A percentile compares a stretch with the other conserved stretches of the same genome.
These are phyloP conservation scores for Smallanthus sonchifolius DNA, from an alignment of 129 eudicot genomes.

Conservation along the genomic window DNA sequence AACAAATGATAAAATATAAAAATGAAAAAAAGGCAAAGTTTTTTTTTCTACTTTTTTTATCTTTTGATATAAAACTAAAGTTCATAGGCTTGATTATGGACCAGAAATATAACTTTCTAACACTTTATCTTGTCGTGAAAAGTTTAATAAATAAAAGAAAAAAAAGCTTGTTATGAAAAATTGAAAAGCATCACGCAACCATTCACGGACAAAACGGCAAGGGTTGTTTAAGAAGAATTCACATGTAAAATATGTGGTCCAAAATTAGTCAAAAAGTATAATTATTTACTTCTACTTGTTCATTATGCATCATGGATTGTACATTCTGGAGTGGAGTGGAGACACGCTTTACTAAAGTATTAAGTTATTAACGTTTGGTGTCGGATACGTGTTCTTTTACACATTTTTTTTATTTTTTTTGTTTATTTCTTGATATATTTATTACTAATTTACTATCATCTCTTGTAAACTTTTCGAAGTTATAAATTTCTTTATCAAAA, in stretches of 20 bases:
- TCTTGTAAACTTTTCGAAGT: too few relatives aligned
- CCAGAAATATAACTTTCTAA: neutral
- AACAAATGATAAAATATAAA: neutral
- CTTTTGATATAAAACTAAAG: neutral
- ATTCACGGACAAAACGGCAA: conserved; percentile 20
- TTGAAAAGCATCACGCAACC: conserved; percentile 35
- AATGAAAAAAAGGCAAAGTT: too few relatives aligned
- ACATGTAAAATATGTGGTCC: conserved; percentile 17
- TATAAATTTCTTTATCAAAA: too few relatives aligned
- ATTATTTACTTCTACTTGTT: neutral
- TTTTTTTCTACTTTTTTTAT: too few relatives aligned
- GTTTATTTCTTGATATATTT: too few relatives aligned
- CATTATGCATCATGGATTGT: neutral
- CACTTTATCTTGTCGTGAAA: neutral
- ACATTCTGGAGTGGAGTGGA: conserved; percentile 1
- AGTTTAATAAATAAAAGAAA: neutral
- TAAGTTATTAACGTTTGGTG: neutral
- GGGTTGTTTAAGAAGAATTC: conserved; percentile 4
- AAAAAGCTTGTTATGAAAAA: conserved; percentile 1
- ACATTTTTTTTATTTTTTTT: too few relatives aligned
- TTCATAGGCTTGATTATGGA: neutral
- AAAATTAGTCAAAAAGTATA: conserved; percentile 2
- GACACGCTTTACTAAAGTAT: neutral
- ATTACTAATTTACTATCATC: too few relatives aligned
- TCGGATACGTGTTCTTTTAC: too few relatives aligned